Evolutionary conservation across 2,329 filamentous ascomycete genomes (phyloP).

Genomic region (Talaromyces marneffei): DNA sequence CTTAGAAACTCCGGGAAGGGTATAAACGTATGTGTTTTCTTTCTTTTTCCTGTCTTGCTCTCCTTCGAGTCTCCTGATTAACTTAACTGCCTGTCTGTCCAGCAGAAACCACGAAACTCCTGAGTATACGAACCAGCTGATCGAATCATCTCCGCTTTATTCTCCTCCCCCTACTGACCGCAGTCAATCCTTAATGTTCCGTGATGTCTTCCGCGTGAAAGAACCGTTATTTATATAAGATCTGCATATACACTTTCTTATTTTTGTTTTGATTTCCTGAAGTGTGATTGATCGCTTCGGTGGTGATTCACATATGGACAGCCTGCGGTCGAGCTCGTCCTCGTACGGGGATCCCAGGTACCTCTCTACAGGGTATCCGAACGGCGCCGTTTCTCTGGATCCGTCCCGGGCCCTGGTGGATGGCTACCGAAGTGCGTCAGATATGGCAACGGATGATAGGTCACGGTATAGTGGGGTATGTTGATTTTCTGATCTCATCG

Average conservation of each 20-base stretch:
- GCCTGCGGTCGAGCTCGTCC: slow-evolving; percentile 35
- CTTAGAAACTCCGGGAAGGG: slow-evolving; percentile 3
- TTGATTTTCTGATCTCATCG: slow-evolving; percentile 8
- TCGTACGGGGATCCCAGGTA: slow-evolving; percentile 39
- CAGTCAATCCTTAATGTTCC: slow-evolving; percentile 15
- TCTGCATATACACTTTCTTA: background rate
- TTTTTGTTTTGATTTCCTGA: background rate
- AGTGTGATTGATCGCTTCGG: slow-evolving; percentile 13
- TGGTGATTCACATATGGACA: slow-evolving; percentile 32
- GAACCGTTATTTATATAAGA: background rate
- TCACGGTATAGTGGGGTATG: slow-evolving; percentile 56
- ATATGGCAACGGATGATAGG: slow-evolving; percentile 50
- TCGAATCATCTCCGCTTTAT: slow-evolving; percentile 1
- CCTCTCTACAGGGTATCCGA: slow-evolving; percentile 30
- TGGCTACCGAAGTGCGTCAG: slow-evolving; percentile 54
- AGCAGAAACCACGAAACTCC: background rate
- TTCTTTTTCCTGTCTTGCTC: background rate
- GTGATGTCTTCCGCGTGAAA: slow-evolving; percentile 13
- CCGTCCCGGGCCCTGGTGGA: slow-evolving; percentile 49
- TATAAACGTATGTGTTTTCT: background rate
- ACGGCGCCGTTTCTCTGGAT: slow-evolving; percentile 24
- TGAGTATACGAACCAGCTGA: background rate
- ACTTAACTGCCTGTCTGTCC: background rate
- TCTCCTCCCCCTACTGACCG: slow-evolving; percentile 12
- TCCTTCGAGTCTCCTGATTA: background rate